These are phyloP conservation scores for Marsdenia floribunda DNA, from an alignment of 257 asterid genomes.

Conservation along the genomic window DNA sequence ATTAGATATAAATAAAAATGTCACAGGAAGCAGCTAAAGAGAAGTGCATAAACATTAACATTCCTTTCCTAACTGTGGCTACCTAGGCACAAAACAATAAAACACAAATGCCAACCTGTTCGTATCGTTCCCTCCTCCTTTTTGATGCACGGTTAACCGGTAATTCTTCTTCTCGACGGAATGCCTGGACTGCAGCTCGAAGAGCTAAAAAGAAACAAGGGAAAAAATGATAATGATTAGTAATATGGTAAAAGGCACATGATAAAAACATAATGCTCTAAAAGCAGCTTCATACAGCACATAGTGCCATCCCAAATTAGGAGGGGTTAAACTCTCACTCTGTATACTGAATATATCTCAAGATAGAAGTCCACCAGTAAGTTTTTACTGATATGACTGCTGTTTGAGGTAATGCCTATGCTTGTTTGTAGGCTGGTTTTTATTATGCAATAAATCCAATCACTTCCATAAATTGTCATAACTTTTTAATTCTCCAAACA, in stretches of 20 bases:
- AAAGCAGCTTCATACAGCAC: background rate
- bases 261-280: background rate
- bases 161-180: conserved; percentile 73
- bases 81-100: background rate
- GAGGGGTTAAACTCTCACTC: background rate
- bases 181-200: conserved; percentile 82
- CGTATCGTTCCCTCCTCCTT: conserved; percentile 72
- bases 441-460: background rate
- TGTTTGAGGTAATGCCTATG: background rate
- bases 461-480: background rate
- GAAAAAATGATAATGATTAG: background rate
- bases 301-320: background rate
- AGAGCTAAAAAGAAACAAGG: conserved; percentile 49
- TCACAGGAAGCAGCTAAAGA: background rate
- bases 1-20: conserved; percentile 1
- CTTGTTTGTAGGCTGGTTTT: background rate
- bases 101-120: conserved; percentile 41
- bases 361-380: background rate
- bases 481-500: background rate
- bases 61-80: background rate
- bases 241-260: background rate
- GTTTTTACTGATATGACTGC: background rate
- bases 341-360: background rate
- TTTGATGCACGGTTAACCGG: conserved; percentile 47
- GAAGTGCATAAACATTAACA: background rate